phyloP scores from a whole-genome alignment of 2,329 filamentous ascomycete genomes.

The Monosporascus sp. region DNA sequence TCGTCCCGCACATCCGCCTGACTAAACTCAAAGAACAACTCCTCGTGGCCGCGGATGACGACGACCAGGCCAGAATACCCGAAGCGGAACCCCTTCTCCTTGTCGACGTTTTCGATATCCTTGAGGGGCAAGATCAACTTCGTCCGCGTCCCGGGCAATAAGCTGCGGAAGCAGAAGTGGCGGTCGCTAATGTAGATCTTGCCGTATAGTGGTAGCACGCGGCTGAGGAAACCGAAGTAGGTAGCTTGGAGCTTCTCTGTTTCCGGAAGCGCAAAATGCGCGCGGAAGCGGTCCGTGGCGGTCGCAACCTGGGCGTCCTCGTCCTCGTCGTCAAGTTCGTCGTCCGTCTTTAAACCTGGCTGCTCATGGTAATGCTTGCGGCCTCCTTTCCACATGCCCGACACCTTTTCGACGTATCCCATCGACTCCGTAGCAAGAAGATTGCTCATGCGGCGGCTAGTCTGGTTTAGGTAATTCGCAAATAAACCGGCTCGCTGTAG shows the following conservation, averaged over 20 bases:
- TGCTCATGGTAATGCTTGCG: conserved; percentile 78
- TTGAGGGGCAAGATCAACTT: conserved; percentile 88
- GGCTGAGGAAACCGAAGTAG: conserved; percentile 88
- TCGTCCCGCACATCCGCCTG: conserved; percentile 77
- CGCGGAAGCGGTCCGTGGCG: conserved; percentile 76
- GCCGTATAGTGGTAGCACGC: conserved; percentile 86
- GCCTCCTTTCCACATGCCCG: conserved; percentile 92
- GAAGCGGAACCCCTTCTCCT: conserved; percentile 90
- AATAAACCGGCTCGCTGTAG: conserved; percentile 78
- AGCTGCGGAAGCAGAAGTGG: conserved; percentile 87
- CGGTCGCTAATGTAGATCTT: conserved; percentile 92
- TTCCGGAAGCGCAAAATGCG: conserved; percentile 83
- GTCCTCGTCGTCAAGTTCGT: conserved; percentile 50
- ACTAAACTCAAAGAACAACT: conserved; percentile 92
- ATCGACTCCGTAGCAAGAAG: conserved; percentile 86
- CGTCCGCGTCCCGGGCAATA: conserved; percentile 82
- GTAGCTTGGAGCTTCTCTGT: conserved; percentile 80
- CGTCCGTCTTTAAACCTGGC: conserved; percentile 45
- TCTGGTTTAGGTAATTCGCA: conserved; percentile 74
- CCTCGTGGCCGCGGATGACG: conserved; percentile 91
- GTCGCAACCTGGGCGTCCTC: conserved; percentile 58
- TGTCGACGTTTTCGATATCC: conserved; percentile 88
- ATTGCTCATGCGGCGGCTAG: conserved; percentile 75
- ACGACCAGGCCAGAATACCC: conserved; percentile 87
- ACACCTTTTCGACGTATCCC: conserved; percentile 94